Evolutionary conservation across 495 filamentous ascomycete species (phyloP).

Genomic region (Talaromyces nanjingensis): DNA sequence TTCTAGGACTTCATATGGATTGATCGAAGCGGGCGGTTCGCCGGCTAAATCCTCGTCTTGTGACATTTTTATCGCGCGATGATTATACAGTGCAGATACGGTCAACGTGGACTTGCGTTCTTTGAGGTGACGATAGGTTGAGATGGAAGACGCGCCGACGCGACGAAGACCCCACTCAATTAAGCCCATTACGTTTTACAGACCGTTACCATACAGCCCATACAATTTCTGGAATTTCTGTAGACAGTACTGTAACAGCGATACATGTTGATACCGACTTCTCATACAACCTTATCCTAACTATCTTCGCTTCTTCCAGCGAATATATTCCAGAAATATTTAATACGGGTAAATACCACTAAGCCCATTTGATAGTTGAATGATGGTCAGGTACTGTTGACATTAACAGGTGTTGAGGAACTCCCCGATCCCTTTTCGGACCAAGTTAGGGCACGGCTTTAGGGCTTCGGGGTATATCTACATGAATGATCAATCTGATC

Average conservation of each 20-base stretch:
- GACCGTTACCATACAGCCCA: neutral
- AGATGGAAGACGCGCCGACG: slow-evolving; percentile 1
- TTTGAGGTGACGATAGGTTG: neutral
- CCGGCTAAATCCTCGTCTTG: slow-evolving; percentile 20
- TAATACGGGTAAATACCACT: neutral
- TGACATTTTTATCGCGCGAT: slow-evolving; percentile 3
- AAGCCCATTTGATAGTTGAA: too few species aligned
- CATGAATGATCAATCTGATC: too few species aligned
- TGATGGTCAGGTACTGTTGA: neutral
- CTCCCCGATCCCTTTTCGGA: neutral
- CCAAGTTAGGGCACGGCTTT: neutral
- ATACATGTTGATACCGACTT: neutral
- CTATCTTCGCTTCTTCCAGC: neutral
- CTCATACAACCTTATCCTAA: neutral
- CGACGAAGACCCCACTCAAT: neutral
- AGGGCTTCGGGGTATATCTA: too few species aligned
- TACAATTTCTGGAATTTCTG: neutral
- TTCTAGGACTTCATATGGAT: slow-evolving; percentile 87
- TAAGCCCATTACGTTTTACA: neutral
- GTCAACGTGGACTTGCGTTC: neutral
- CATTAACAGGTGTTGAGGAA: neutral
- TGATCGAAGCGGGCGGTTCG: slow-evolving; percentile 48
- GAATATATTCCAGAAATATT: neutral
- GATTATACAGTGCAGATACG: neutral
- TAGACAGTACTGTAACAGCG: neutral